These are phyloP conservation scores for Colletotrichum paranaense DNA, from an alignment of 2,329 filamentous ascomycete species.

Conservation along the genomic window DNA sequence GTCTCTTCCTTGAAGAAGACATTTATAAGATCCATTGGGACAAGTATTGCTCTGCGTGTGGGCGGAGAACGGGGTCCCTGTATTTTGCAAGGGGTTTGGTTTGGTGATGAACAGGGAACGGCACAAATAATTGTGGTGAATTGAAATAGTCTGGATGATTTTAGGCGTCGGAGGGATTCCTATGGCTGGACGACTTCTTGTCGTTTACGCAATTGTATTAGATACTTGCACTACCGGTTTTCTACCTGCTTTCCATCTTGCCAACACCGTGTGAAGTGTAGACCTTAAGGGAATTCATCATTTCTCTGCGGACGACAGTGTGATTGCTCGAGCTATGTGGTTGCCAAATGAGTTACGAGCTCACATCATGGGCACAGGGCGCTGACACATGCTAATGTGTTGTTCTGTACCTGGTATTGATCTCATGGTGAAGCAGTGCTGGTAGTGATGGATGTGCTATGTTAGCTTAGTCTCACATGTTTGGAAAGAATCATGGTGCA, in stretches of 20 bases:
- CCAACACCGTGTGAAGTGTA: not conserved
- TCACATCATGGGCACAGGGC: not conserved
- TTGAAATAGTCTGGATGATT: conserved; percentile 17
- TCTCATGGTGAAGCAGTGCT: not conserved
- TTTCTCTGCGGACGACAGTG: too few species aligned
- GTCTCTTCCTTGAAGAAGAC: not conserved
- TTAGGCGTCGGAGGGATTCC: conserved; percentile 28
- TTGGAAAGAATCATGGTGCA: too few species aligned
- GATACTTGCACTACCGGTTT: conserved; percentile 7
- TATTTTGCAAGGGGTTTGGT: conserved; percentile 21
- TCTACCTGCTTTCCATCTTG: not conserved
- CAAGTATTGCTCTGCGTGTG: not conserved
- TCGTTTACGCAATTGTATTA: conserved; percentile 27
- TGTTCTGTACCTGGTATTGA: not conserved
- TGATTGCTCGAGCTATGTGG: not conserved
- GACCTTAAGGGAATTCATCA: too few species aligned
- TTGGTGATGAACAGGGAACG: conserved; percentile 25
- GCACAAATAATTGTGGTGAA: conserved; percentile 31
- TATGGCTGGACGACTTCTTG: conserved; percentile 10
- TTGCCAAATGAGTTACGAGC: not conserved
- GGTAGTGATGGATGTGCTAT: not conserved
- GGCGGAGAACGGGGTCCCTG: not conserved
- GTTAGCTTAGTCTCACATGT: not conserved
- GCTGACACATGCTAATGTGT: not conserved
- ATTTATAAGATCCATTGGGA: not conserved